These are phyloP conservation scores for Liquidambar formosana DNA, from an alignment of 164 flowering plant genomes.

Conservation along the genomic window DNA sequence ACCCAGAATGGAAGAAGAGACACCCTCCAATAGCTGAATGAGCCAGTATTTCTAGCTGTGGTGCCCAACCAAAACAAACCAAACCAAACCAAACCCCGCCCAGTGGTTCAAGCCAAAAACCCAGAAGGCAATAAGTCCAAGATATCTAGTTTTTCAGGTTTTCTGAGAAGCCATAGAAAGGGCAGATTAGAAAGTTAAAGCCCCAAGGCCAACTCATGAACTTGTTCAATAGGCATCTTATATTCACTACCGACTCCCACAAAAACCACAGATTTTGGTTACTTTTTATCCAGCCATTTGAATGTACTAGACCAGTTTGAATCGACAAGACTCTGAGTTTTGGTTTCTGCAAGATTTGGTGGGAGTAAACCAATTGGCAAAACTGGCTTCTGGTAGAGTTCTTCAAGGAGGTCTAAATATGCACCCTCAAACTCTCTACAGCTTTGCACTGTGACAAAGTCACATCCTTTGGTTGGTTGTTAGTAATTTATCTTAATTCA, in stretches of 20 bases:
- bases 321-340: neutral
- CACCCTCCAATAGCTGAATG: too few species aligned
- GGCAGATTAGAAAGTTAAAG: too few species aligned
- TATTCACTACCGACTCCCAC: constrained; percentile 49
- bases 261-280: constrained; percentile 24
- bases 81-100: too few species aligned
- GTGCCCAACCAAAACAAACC: too few species aligned
- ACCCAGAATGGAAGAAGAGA: too few species aligned
- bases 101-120: too few species aligned
- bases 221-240: constrained; percentile 22
- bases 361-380: too few species aligned
- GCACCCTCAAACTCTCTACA: constrained; percentile 36
- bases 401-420: constrained; percentile 21
- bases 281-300: constrained; percentile 44
- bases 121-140: too few species aligned
- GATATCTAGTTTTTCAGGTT: too few species aligned
- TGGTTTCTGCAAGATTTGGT: constrained; percentile 11
- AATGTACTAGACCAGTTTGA: constrained; percentile 13
- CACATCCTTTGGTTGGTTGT: constrained; percentile 10
- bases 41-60: too few species aligned
- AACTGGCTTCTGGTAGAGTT: constrained; percentile 28
- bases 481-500: too few species aligned
- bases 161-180: too few species aligned
- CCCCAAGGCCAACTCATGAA: constrained; percentile 37
- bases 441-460: constrained; percentile 21